Conservation (phyloP, 192 early-diverging fungal genomes). For the Chytriomyces hyalinus region DNA sequence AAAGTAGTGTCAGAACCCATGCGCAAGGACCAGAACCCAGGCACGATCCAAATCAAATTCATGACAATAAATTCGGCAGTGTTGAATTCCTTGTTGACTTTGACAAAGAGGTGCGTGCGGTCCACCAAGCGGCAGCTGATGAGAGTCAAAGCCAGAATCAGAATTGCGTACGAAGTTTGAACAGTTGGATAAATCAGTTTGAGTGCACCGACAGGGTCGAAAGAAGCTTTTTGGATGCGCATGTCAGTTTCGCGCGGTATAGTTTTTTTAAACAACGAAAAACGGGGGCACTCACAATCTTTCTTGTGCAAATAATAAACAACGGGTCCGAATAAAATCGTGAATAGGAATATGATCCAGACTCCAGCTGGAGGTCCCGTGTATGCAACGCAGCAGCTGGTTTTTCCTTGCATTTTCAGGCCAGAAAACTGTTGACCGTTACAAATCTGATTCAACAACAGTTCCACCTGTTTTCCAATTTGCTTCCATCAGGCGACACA, state of each 20-base stretch:
- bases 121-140: constrained; percentile 70
- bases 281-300: background rate
- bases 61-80: constrained; percentile 55
- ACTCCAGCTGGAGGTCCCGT: background rate
- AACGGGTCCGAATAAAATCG: constrained; percentile 7
- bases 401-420: constrained; percentile 16
- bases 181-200: constrained; percentile 47
- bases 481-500: background rate
- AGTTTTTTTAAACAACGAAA: background rate
- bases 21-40: constrained; percentile 54
- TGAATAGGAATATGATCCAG: constrained; percentile 4
- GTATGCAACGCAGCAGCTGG: constrained; percentile 20
- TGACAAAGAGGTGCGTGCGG: constrained; percentile 71
- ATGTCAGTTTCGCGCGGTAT: background rate
- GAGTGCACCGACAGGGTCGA: constrained; percentile 20
- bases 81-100: constrained; percentile 67
- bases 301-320: background rate
- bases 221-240: constrained; percentile 14
- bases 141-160: constrained; percentile 59
- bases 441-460: constrained; percentile 24
- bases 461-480: constrained; percentile 3
- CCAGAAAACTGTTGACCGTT: background rate
- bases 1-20: constrained; percentile 60
- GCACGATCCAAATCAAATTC: constrained; percentile 41
- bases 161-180: constrained; percentile 49